Evolutionary conservation across 306 rosid species (phyloP).

Genomic region (Pterocarpus macrocarpus): DNA sequence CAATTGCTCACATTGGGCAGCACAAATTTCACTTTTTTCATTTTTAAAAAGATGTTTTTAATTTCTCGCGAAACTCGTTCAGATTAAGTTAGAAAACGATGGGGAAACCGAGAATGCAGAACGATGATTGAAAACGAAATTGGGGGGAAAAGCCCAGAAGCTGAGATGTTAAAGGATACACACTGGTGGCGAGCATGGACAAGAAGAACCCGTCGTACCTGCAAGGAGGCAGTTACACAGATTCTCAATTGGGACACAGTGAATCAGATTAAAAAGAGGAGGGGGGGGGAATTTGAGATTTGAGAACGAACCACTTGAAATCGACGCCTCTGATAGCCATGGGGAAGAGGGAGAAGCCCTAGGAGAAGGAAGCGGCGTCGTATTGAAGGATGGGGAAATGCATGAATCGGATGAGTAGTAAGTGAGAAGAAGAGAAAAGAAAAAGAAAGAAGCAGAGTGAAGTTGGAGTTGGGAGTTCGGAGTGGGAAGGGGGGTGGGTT

Average conservation of each 20-base stretch:
- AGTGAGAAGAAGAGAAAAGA: neutral
- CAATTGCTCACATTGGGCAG: neutral
- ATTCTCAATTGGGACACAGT: constrained; percentile 5
- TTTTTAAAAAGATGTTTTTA: neutral
- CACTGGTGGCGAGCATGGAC: constrained; percentile 98
- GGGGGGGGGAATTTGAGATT: neutral
- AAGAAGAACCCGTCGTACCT: constrained; percentile 98
- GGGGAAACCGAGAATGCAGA: constrained; percentile 28
- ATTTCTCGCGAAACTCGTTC: neutral
- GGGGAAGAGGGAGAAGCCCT: constrained; percentile 51
- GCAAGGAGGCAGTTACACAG: constrained; percentile 38
- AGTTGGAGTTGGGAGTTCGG: neutral
- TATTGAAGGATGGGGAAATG: constrained; percentile 45
- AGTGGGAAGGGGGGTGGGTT: neutral
- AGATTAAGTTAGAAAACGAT: neutral
- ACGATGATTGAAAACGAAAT: neutral
- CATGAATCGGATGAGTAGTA: constrained; percentile 31
- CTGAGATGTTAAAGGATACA: constrained; percentile 76
- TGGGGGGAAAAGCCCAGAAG: constrained; percentile 19
- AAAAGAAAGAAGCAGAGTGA: neutral
- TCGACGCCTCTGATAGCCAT: constrained; percentile 96
- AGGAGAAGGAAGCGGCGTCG: constrained; percentile 35
- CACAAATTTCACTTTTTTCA: neutral
- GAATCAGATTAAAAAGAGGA: neutral
- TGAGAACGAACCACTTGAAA: constrained; percentile 83